Base-by-base conservation (phyloP, 192 early-diverging fungal species). In the Podila verticillata region DNA sequence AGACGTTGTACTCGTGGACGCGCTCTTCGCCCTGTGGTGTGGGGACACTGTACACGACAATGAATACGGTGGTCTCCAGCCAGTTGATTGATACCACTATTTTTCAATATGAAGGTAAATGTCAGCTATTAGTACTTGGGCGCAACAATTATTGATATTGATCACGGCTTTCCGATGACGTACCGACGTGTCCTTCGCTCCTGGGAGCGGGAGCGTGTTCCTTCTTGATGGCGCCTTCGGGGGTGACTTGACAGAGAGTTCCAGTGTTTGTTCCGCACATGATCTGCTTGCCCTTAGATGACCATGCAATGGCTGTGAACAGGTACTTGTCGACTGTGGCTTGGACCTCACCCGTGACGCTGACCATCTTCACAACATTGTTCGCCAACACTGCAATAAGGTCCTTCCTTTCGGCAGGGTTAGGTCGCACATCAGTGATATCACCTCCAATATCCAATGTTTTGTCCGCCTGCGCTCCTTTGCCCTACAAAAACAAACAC, bases 261-360 rank as follows among this genome's bases (percentile, higher is more conserved):
- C 91, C 94, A 9, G 70, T 64, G n/a, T 75, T 54, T 32, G 87
- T 87, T 28, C 95, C 96, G 32, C 92, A 92, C 31, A 91, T 91
- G 47, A 97, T 88, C 74, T 96, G 96, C 70, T 95, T 96, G 72
- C 96, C 96, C 72, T 97, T 97, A 35, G 86, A 86, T 44, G 94
- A 95, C 96, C 96, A 97, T 49, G 89, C 92, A 26, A 96, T 86
- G 8, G 88, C 81, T 13, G 88, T 88, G 49, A 86, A 68, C 17
- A 66, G 81, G 19, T 62, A 65, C 26, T 74, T 48, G 31, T 71
- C 72, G 20, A 93, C 70, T 10, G 58, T 73, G 2, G 68, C 87
- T 3, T 30, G 17, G 9, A 71, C 65, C 5, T 71, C 68, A 1
- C 70, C 69, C 7, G 63, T 66, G 15, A 84, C 57, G 57, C 87